Evolutionary conservation across 305 asterid species (phyloP).

Genomic region (Fraxinus nigra): DNA sequence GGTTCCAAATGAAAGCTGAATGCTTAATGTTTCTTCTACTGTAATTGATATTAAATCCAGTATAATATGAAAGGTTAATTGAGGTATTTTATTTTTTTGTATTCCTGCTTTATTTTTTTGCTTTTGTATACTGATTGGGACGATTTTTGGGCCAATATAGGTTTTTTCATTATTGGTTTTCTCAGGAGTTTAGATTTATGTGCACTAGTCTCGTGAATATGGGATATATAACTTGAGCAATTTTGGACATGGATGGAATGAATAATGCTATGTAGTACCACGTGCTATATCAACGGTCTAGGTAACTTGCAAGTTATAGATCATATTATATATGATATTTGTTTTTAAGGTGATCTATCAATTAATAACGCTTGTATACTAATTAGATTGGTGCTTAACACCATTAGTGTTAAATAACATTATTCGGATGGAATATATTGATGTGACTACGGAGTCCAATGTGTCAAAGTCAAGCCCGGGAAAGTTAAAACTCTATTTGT

Average conservation of each 20-base stretch:
- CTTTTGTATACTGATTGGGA: not conserved
- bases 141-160: not conserved
- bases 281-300: not conserved
- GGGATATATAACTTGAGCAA: not conserved
- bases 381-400: not conserved
- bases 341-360: not conserved
- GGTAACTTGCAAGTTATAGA: not conserved
- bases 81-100: not conserved
- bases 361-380: not conserved
- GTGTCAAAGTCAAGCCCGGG: too few species aligned
- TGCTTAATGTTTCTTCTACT: not conserved
- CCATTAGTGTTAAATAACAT: not conserved
- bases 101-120: too few species aligned
- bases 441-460: too few species aligned
- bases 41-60: not conserved
- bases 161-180: not conserved
- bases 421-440: not conserved
- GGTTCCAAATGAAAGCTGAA: not conserved
- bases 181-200: not conserved
- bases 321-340: not conserved
- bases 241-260: not conserved
- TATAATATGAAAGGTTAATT: not conserved
- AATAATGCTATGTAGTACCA: not conserved
- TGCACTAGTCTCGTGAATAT: not conserved
- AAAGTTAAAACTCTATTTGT: too few species aligned